Percentiles rank a stretch among this genome's conserved stretches.
Conservation (phyloP, 805 yeast species). For the Schwanniomyces sp. region DNA sequence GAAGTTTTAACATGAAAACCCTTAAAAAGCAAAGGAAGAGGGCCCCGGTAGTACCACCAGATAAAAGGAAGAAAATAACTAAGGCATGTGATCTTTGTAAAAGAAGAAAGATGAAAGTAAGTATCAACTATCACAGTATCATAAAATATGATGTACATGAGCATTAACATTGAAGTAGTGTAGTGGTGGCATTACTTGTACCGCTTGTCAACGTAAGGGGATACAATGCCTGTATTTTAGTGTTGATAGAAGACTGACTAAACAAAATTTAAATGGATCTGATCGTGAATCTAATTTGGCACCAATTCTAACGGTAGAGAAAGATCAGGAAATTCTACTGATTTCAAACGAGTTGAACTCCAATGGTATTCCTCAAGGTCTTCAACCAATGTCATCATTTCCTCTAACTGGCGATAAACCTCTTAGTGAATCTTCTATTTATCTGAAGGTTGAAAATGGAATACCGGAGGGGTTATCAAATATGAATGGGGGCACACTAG, state of each 20-base stretch:
- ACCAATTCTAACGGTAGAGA: neutral
- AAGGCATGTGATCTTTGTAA: slow-evolving; percentile 50
- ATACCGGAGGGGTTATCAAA: slow-evolving; percentile 8
- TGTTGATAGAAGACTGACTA: slow-evolving; percentile 17
- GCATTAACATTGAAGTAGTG: slow-evolving; percentile 5
- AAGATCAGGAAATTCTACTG: neutral
- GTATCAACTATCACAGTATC: neutral
- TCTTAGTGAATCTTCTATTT: neutral
- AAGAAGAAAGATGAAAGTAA: slow-evolving; percentile 31
- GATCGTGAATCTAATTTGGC: neutral
- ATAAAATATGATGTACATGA: neutral
- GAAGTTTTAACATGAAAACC: too few relatives aligned
- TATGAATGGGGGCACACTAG: slow-evolving; percentile 23
- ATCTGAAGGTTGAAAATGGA: neutral
- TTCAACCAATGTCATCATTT: neutral
- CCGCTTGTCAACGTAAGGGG: slow-evolving; percentile 26
- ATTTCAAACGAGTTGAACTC: neutral
- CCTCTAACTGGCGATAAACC: neutral
- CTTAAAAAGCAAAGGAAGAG: too few relatives aligned
- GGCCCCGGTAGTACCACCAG: neutral
- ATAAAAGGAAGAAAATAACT: slow-evolving; percentile 34
- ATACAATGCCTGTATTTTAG: slow-evolving; percentile 29
- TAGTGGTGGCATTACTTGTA: slow-evolving; percentile 35
- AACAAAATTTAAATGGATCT: neutral
- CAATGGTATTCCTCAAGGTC: neutral